Evolutionary conservation across 2,329 filamentous ascomycete species (phyloP).

Genomic region (Graphiopsis chlorocephala): DNA sequence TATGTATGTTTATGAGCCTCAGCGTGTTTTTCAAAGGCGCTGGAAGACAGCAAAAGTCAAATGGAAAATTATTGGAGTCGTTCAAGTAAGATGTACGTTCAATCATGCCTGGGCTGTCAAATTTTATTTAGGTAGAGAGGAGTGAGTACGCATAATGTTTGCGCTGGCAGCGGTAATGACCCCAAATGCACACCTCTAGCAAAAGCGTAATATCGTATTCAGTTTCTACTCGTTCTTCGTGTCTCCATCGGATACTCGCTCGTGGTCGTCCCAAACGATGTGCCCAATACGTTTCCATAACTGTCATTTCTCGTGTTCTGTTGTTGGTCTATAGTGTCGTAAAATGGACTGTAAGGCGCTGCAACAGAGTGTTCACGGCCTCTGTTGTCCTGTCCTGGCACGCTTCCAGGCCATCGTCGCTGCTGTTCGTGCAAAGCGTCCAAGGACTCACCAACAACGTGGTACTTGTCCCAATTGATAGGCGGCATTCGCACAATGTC

Average conservation of each 20-base stretch:
- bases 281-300: slow-evolving; percentile 3
- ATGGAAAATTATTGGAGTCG: too few relatives aligned
- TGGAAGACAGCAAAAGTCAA: too few relatives aligned
- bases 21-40: not conserved
- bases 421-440: slow-evolving; percentile 85
- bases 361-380: slow-evolving; percentile 52
- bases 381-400: slow-evolving; percentile 19
- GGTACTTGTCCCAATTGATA: slow-evolving; percentile 94
- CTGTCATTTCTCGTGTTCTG: slow-evolving; percentile 12
- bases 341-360: slow-evolving; percentile 59
- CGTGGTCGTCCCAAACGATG: slow-evolving; percentile 22
- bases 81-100: not conserved
- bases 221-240: slow-evolving; percentile 25
- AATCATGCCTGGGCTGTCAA: not conserved
- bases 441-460: slow-evolving; percentile 78
- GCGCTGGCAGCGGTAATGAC: not conserved
- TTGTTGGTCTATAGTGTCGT: slow-evolving; percentile 44
- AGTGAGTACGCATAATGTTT: not conserved
- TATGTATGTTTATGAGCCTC: not conserved
- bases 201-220: not conserved
- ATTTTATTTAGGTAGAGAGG: not conserved
- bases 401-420: slow-evolving; percentile 55
- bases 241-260: slow-evolving; percentile 33
- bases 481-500: slow-evolving; percentile 81
- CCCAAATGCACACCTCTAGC: not conserved